A percentile compares a stretch with the other conserved stretches of the same genome.
Evolutionary conservation across 2,329 filamentous ascomycete species (phyloP).

Genomic region (Uncinocarpus reesii): DNA sequence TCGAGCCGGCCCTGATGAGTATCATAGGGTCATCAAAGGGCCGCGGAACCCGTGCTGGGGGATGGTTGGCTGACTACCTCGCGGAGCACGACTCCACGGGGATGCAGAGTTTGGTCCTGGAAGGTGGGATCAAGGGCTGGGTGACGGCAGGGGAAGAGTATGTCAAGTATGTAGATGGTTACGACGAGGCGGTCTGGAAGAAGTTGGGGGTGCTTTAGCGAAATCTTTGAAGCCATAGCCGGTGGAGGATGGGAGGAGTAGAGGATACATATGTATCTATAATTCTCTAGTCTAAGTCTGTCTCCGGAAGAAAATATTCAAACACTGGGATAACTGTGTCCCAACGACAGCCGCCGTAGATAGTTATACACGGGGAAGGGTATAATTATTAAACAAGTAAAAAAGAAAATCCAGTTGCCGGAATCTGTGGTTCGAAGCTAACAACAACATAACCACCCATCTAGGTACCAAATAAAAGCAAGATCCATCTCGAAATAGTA

Average conservation of each 20-base stretch:
- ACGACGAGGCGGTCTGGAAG: constrained; percentile 18
- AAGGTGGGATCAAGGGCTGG: constrained; percentile 49
- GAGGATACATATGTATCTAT: not conserved
- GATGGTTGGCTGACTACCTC: constrained; percentile 48
- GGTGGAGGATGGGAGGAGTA: not conserved
- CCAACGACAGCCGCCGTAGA: too few relatives aligned
- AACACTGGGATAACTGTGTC: too few relatives aligned
- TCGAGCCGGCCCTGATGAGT: not conserved
- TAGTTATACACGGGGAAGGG: not conserved
- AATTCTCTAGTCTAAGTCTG: too few relatives aligned
- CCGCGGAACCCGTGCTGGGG: constrained; percentile 45
- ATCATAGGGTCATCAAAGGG: constrained; percentile 44
- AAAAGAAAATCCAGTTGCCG: not conserved
- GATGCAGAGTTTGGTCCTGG: constrained; percentile 39
- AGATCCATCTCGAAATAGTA: not conserved
- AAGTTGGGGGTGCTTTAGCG: constrained; percentile 4
- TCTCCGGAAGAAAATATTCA: too few relatives aligned
- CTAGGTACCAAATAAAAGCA: not conserved
- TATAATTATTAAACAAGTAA: constrained; percentile 1
- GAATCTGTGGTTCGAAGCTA: not conserved
- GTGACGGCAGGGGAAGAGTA: constrained; percentile 40
- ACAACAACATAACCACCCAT: not conserved
- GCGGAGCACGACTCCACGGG: constrained; percentile 23
- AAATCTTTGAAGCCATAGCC: too few relatives aligned
- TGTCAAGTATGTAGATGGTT: constrained; percentile 41